Conservation (phyloP, 257 asterid species). For the Ilex aquifolium region DNA sequence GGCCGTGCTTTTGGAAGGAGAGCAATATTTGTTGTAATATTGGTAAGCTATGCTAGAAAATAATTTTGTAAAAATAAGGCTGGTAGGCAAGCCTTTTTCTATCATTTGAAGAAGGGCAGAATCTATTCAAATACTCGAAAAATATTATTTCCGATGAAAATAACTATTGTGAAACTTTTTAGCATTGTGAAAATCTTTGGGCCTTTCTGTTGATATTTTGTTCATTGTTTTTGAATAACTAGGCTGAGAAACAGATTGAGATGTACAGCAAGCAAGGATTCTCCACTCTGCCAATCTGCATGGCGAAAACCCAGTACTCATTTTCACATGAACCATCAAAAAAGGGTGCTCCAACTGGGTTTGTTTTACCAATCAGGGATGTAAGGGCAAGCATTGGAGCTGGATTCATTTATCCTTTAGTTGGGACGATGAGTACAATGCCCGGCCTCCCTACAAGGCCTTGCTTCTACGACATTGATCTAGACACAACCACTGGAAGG, state of each 20-base stretch:
- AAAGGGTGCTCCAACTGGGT: slow-evolving; percentile 94
- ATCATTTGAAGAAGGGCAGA: too few species aligned
- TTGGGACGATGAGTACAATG: slow-evolving; percentile 98
- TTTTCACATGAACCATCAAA: slow-evolving; percentile 72
- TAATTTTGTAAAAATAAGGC: too few species aligned
- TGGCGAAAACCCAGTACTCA: slow-evolving; percentile 98
- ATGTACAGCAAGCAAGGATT: slow-evolving; percentile 89
- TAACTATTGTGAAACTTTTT: too few species aligned
- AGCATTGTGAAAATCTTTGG: background rate
- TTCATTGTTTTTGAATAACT: slow-evolving; percentile 8
- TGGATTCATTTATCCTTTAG: slow-evolving; percentile 88
- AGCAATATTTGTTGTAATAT: too few species aligned
- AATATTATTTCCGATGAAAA: too few species aligned
- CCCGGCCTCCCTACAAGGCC: slow-evolving; percentile 98
- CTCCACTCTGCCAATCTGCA: slow-evolving; percentile 82
- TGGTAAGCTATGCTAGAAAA: too few species aligned
- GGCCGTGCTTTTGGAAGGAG: too few species aligned
- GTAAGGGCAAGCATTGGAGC: slow-evolving; percentile 94
- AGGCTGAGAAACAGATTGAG: slow-evolving; percentile 96
- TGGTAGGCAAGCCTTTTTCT: too few species aligned
- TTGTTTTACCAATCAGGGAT: slow-evolving; percentile 81
- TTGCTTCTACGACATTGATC: slow-evolving; percentile 89
- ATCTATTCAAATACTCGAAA: too few species aligned
- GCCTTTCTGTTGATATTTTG: background rate
- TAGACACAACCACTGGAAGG: slow-evolving; percentile 74